Evolutionary conservation across 202 grass and related monocot species (phyloP).

Genomic region (Panicum virgatum): DNA sequence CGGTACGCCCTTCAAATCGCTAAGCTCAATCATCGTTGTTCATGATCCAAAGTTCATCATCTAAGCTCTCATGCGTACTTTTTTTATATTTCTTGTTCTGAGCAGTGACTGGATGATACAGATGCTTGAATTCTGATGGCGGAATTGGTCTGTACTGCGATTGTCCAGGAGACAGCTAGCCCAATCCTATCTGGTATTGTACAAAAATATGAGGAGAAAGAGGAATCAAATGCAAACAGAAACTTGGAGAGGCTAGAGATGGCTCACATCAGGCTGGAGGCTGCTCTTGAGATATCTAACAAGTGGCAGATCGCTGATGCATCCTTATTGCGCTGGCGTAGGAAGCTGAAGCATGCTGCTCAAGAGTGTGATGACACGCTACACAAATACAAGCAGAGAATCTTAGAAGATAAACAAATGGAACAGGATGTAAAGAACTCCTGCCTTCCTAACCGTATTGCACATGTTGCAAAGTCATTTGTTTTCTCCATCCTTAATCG

Average conservation of each 20-base stretch:
- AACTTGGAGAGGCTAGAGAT: conserved; percentile 35
- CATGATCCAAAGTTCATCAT: not conserved
- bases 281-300: not conserved
- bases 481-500: not conserved
- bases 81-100: not conserved
- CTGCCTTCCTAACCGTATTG: not conserved
- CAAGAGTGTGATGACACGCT: not conserved
- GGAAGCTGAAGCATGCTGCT: conserved; percentile 27
- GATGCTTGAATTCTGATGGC: not conserved
- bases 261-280: conserved; percentile 30
- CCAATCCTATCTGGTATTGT: not conserved
- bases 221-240: not conserved
- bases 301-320: not conserved
- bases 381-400: not conserved
- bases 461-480: not conserved
- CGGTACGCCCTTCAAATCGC: no score
- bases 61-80: not conserved
- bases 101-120: no score
- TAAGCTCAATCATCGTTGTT: no score
- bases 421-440: not conserved
- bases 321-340: conserved; percentile 4
- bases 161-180: not conserved
- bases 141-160: not conserved
- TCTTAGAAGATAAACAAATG: not conserved
- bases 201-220: not conserved